Evolutionary conservation across 805 yeast species (phyloP).

Genomic region (Candida hispaniensis): DNA sequence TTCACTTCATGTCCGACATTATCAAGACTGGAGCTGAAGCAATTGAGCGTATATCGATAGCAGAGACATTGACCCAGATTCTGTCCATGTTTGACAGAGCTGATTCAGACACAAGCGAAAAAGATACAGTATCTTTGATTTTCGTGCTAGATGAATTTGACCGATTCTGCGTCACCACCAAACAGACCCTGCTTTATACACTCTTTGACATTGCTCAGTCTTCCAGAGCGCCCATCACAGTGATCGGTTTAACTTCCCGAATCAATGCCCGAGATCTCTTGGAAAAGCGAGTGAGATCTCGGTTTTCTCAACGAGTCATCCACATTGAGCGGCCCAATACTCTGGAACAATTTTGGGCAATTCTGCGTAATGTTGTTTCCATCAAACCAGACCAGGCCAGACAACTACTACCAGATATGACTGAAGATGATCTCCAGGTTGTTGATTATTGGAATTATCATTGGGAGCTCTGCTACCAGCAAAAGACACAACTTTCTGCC

Average conservation of each 20-base stretch:
- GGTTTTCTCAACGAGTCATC: slow-evolving; percentile 75
- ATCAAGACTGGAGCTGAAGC: neutral
- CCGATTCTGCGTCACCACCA: slow-evolving; percentile 53
- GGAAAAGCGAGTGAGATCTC: slow-evolving; percentile 82
- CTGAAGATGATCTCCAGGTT: slow-evolving; percentile 16
- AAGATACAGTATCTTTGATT: slow-evolving; percentile 44
- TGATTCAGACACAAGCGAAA: slow-evolving; percentile 18
- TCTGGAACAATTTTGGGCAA: slow-evolving; percentile 41
- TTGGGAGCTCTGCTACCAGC: slow-evolving; percentile 16
- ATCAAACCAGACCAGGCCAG: no score
- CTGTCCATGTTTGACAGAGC: slow-evolving; percentile 24
- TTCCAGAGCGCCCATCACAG: slow-evolving; percentile 60
- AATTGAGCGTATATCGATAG: slow-evolving; percentile 26
- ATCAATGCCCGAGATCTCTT: slow-evolving; percentile 67
- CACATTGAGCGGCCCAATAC: slow-evolving; percentile 42
- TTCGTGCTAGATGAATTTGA: slow-evolving; percentile 83
- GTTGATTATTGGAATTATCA: slow-evolving; percentile 21
- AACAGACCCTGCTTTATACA: slow-evolving; percentile 80
- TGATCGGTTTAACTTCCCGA: slow-evolving; percentile 68
- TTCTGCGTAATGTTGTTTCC: slow-evolving; percentile 36
- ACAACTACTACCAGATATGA: no score
- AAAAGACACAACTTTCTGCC: slow-evolving; percentile 29
- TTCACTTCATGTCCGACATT: slow-evolving; percentile 27
- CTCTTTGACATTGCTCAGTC: slow-evolving; percentile 78
- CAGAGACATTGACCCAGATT: slow-evolving; percentile 23